Evolutionary conservation across 2,329 filamentous ascomycete genomes (phyloP).

Genomic region (Nigrospora sphaerica): DNA sequence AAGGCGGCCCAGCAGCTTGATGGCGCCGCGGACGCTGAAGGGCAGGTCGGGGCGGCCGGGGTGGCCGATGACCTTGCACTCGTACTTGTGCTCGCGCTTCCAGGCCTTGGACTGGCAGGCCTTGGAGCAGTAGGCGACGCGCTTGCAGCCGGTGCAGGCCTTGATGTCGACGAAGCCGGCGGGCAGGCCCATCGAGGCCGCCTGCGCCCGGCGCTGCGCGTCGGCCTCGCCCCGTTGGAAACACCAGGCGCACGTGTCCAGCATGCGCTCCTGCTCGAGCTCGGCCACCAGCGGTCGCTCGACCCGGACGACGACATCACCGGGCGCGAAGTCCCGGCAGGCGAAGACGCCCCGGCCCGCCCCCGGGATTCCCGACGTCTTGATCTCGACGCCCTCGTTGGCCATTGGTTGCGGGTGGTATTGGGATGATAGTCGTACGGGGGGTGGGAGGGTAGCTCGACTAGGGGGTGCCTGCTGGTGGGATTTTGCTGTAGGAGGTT

Average conservation of each 20-base stretch:
- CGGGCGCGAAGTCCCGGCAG: conserved; percentile 13
- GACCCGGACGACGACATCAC: conserved; percentile 12
- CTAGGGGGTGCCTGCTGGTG: no score
- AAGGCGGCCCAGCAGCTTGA: conserved; percentile 18
- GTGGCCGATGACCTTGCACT: conserved; percentile 18
- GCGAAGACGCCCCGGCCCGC: conserved; percentile 19
- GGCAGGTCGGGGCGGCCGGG: conserved; percentile 11
- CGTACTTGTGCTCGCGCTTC: conserved; percentile 21
- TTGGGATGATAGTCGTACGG: no score
- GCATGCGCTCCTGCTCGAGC: conserved; percentile 12
- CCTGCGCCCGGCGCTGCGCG: conserved; percentile 7
- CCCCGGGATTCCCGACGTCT: conserved; percentile 11
- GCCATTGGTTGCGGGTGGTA: no score
- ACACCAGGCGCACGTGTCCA: conserved; percentile 20
- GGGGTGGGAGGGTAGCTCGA: no score
- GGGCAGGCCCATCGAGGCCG: conserved; percentile 17
- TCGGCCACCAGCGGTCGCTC: conserved; percentile 18
- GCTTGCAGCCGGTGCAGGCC: conserved; percentile 14
- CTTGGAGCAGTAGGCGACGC: conserved; percentile 19
- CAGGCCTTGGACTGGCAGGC: conserved; percentile 18
- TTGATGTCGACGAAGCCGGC: conserved; percentile 14
- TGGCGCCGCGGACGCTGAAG: conserved; percentile 11
- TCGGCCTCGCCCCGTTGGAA: conserved; percentile 15
- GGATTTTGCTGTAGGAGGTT: no score
- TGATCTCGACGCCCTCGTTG: conserved; percentile 10